Conservation (phyloP, 1,139 yeast genomes). For the Taphrina confusa region DNA sequence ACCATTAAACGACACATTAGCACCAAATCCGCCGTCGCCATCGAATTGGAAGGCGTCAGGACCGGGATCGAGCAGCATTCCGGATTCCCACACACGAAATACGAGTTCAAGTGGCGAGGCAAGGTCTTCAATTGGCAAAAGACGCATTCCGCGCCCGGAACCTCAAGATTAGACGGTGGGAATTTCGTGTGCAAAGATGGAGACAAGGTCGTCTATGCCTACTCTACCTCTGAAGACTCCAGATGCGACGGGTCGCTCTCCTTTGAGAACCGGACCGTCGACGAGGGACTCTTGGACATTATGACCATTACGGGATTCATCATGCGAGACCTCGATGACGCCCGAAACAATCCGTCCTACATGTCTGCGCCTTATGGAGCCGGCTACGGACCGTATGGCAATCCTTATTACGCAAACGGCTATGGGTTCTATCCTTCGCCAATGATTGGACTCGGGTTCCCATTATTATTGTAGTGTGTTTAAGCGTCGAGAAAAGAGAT, state of each 20-base stretch:
- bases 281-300: constrained; percentile 12
- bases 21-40: constrained; percentile 22
- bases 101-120: constrained; percentile 13
- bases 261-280: constrained; percentile 14
- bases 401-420: constrained; percentile 3
- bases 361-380: constrained; percentile 6
- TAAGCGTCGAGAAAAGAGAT: neutral
- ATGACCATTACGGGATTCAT: constrained; percentile 20
- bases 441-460: constrained; percentile 11
- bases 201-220: constrained; percentile 5
- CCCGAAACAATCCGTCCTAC: constrained; percentile 1
- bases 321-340: constrained; percentile 19
- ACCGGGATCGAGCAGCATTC: constrained; percentile 17
- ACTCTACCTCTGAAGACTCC: constrained; percentile 12
- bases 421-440: constrained; percentile 16
- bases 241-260: constrained; percentile 20
- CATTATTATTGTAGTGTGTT: neutral
- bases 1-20: constrained; percentile 12
- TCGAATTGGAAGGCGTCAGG: constrained; percentile 10
- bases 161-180: constrained; percentile 5
- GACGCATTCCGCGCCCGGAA: constrained; percentile 19
- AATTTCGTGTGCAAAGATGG: constrained; percentile 14
- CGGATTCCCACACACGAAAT: constrained; percentile 20
- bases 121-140: constrained; percentile 2
- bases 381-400: constrained; percentile 18